Evolutionary conservation across 305 asterid species (phyloP), one percentile per base, ranked within the genome.

Genomic region (Fraxinus paxiana): DNA sequence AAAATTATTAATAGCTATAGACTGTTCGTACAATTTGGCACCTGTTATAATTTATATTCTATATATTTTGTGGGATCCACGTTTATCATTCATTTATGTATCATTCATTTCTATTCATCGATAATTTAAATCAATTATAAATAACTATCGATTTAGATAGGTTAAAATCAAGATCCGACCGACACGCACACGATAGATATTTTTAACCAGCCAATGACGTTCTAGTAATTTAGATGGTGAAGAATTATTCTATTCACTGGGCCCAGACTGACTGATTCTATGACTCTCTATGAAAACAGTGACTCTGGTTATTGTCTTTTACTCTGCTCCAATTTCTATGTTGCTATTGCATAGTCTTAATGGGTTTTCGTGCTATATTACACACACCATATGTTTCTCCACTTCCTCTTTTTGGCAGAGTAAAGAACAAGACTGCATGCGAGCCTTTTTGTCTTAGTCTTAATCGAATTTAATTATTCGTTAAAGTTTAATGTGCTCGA

Each of bases 371-470:
- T 48, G 78, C 84, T 43, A 18, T n/a, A 77, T 5, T 77, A 28
- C 31, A 17, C 28, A 61, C 38, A 59, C 79, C 77, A 59, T 31
- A 61, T 73, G 33, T 82, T 73, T 82, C 80, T 63, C 85, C 85
- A 83, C 85, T 69, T 78, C 70, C 41, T 78, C 7, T 82, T 76
- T 65, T 73, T 73, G 73, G 59, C 73, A 41, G 77, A 33, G 56
- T 4, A 61, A 77, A 61, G 28, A 78, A 72, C 78, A 59, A 78
- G 56, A 79, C 77, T 61, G 79, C 73, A 78, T 51, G 80, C 75
- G 59, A 33, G 34, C 79, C 80, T 56, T 59, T 56, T 69, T 61
- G 85, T 78, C 80, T 61, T 46, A 41, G 48, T 41, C 4, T 41
- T 10, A 9, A 41, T 41, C 15, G 48, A 41, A 41, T 41, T 10